Conservation (phyloP, 306 rosid genomes). For the Casuarina cunninghamiana region DNA sequence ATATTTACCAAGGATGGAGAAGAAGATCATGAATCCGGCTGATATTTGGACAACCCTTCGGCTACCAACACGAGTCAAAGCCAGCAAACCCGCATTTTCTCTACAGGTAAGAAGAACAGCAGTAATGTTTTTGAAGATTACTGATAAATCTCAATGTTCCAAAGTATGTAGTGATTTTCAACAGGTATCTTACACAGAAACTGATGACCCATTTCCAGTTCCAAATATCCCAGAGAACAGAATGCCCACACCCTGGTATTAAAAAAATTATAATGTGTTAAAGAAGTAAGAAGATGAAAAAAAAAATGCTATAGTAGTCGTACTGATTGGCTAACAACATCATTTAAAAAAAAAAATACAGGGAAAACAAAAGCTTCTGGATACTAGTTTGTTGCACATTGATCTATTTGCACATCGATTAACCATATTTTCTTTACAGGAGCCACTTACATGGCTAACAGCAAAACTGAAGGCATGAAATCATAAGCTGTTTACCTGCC, state of each 20-base stretch:
- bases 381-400: background rate
- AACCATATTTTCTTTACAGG: background rate
- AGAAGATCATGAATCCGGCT: conserved; percentile 94
- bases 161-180: conserved; percentile 10
- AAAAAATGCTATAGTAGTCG: background rate
- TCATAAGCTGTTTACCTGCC: conserved; percentile 66
- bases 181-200: conserved; percentile 73
- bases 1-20: conserved; percentile 78
- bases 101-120: conserved; percentile 33
- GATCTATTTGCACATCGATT: background rate
- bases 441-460: background rate
- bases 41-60: conserved; percentile 96
- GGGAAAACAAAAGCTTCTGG: background rate
- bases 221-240: conserved; percentile 89
- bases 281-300: background rate
- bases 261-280: conserved; percentile 14
- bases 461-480: background rate
- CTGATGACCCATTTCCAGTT: conserved; percentile 89
- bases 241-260: conserved; percentile 81
- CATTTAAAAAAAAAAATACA: background rate
- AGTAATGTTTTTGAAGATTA: background rate
- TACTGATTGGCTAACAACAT: background rate
- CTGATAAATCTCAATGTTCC: conserved; percentile 16
- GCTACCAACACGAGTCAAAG: conserved; percentile 95
- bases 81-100: conserved; percentile 92